Percentiles rank a stretch among this genome's conserved stretches.
These are phyloP conservation scores for Mycena leptocephala DNA, from an alignment of 768 basidiomycete species.

Conservation along the genomic window DNA sequence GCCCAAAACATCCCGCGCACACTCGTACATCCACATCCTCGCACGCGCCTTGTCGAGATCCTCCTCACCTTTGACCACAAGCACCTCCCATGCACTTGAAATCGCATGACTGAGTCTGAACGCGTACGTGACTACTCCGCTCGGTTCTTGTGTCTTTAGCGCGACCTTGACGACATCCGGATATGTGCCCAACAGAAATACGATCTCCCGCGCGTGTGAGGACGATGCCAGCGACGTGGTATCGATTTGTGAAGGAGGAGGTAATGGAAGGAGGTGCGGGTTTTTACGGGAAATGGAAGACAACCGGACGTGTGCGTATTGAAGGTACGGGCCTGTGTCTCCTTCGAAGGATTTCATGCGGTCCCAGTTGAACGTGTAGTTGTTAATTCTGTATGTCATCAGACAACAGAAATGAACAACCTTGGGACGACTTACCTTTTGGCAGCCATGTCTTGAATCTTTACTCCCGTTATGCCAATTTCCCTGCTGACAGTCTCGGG, in stretches of 20 bases:
- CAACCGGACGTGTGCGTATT: constrained; percentile 96
- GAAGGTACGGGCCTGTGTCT: constrained; percentile 95
- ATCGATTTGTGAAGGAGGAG: constrained; percentile 77
- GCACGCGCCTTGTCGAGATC: constrained; percentile 87
- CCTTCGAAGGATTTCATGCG: constrained; percentile 97
- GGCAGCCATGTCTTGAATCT: constrained; percentile 98
- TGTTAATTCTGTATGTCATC: constrained; percentile 80
- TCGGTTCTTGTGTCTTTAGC: constrained; percentile 89
- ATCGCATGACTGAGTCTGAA: constrained; percentile 92
- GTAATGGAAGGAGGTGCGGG: constrained; percentile 87
- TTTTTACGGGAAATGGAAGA: constrained; percentile 94
- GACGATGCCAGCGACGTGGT: constrained; percentile 78
- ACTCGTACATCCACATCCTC: constrained; percentile 90
- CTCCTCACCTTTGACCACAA: constrained; percentile 88
- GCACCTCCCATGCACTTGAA: constrained; percentile 92
- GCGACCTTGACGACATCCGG: constrained; percentile 94
- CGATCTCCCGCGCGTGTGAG: constrained; percentile 85
- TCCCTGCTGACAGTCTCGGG: constrained; percentile 85
- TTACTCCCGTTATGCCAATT: constrained; percentile 95
- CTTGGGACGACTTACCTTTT: constrained; percentile 74
- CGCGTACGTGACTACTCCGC: constrained; percentile 91
- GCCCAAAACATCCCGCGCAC: constrained; percentile 91
- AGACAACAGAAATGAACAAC: constrained; percentile 1
- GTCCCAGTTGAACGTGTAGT: constrained; percentile 96
- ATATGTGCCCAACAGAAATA: constrained; percentile 90